Conservation (phyloP, 2,329 filamentous ascomycete species). For the Dactylellina cionopaga region DNA sequence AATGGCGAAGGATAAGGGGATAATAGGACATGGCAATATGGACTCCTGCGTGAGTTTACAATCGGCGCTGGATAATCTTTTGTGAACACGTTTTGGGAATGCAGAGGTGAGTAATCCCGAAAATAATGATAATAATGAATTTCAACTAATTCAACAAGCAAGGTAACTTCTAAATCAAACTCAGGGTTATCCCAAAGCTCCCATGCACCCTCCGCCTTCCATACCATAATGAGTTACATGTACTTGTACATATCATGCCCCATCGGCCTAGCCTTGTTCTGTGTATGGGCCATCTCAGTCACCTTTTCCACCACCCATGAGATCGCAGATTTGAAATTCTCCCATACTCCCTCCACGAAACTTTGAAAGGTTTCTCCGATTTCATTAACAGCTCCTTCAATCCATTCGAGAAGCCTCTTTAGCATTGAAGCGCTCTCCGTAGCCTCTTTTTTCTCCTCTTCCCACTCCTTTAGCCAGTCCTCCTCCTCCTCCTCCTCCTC, state of each 20-base stretch:
- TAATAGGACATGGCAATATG: conserved; percentile 14
- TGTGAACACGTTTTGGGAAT: conserved; percentile 11
- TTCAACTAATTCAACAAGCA: background rate
- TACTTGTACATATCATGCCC: background rate
- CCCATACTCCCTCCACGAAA: background rate
- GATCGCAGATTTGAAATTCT: background rate
- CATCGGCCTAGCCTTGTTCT: conserved; percentile 2
- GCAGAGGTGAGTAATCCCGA: conserved; percentile 1
- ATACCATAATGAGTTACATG: background rate
- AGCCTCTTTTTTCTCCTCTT: background rate
- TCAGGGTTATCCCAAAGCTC: background rate
- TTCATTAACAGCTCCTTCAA: background rate
- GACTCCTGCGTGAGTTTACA: conserved; percentile 16
- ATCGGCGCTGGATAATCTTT: conserved; percentile 6
- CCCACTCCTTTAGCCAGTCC: conserved; percentile 1
- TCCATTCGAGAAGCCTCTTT: background rate
- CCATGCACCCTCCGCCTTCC: background rate
- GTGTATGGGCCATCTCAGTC: background rate
- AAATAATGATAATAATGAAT: background rate
- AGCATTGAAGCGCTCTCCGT: no score
- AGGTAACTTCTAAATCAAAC: background rate
- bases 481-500: conserved; percentile 16
- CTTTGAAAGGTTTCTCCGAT: background rate
- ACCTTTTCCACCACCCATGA: conserved; percentile 5
- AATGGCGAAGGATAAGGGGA: conserved; percentile 8